phyloP scores from a whole-genome alignment of 257 asterid species.

The Oldenlandia corymbosa region DNA sequence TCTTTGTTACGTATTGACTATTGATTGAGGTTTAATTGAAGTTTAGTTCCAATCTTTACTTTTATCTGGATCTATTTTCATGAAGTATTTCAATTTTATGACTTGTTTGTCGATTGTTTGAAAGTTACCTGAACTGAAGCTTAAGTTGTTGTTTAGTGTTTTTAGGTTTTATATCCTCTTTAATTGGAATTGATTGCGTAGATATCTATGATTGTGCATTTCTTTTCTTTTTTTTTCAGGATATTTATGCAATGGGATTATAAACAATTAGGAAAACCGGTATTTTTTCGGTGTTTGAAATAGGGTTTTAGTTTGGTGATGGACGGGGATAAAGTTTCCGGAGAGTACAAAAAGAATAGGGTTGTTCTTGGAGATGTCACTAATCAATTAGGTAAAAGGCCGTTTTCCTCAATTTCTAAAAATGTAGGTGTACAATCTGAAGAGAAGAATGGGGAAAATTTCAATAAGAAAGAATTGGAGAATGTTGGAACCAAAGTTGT shows the following conservation, averaged over 20 bases:
- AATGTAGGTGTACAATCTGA: slow-evolving; percentile 10
- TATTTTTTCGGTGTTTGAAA: too few species aligned
- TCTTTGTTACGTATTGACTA: background rate
- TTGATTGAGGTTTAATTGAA: background rate
- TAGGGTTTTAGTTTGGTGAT: slow-evolving; percentile 23
- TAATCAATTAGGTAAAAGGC: slow-evolving; percentile 50
- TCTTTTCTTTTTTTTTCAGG: slow-evolving; percentile 5
- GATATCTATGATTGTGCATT: background rate
- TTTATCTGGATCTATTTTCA: background rate
- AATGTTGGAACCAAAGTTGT: slow-evolving; percentile 20
- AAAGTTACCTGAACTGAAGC: too few species aligned
- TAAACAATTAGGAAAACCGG: background rate
- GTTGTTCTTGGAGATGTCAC: slow-evolving; percentile 52
- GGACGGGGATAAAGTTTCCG: slow-evolving; percentile 34
- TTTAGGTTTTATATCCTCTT: background rate
- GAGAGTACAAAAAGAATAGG: slow-evolving; percentile 30
- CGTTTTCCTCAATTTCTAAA: slow-evolving; percentile 23
- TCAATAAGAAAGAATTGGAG: slow-evolving; percentile 19
- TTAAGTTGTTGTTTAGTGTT: too few species aligned
- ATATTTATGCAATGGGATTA: background rate
- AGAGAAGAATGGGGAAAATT: slow-evolving; percentile 8
- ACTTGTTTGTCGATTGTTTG: background rate
- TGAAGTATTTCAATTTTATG: background rate
- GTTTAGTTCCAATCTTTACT: background rate
- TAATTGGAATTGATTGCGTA: background rate